A percentile compares a stretch with the other conserved stretches of the same genome.
These are phyloP conservation scores for Phytopythium boreale DNA, from an alignment of 352 stramenopile genomes.

Conservation along the genomic window DNA sequence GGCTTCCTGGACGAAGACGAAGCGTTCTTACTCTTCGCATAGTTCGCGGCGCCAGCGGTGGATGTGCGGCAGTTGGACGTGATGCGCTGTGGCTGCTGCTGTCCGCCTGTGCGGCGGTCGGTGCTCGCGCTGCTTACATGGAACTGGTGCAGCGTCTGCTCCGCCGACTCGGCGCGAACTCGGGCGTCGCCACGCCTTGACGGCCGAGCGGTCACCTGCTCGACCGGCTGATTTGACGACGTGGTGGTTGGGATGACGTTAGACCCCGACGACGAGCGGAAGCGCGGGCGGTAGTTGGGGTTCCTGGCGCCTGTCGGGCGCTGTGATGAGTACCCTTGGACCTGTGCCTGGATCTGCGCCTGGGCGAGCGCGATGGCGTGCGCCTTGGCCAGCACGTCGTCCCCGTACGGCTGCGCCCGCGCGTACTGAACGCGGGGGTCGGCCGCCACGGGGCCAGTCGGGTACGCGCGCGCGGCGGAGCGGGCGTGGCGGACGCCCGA, in stretches of 20 bases:
- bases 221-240: background rate
- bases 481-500: background rate
- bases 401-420: background rate
- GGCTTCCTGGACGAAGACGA: background rate
- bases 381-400: constrained; percentile 23
- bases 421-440: background rate
- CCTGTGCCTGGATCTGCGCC: constrained; percentile 33
- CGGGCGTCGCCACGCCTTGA: background rate
- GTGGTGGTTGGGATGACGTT: background rate
- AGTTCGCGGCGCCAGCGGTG: constrained; percentile 2
- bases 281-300: constrained; percentile 1
- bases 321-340: constrained; percentile 26
- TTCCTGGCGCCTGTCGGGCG: background rate
- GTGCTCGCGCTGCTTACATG: constrained; percentile 3
- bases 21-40: constrained; percentile 4
- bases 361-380: constrained; percentile 25
- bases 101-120: constrained; percentile 8
- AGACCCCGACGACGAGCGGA: constrained; percentile 1
- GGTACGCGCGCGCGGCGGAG: constrained; percentile 3
- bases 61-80: constrained; percentile 12
- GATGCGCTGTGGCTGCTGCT: constrained; percentile 12
- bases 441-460: background rate
- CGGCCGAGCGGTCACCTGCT: constrained; percentile 1
- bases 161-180: constrained; percentile 4
- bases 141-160: constrained; percentile 22